A percentile compares a stretch with the other conserved stretches of the same genome.
These are phyloP conservation scores for Acanthamoeba culbertsoni DNA, from an alignment of 208 protist species.

Conservation along the genomic window DNA sequence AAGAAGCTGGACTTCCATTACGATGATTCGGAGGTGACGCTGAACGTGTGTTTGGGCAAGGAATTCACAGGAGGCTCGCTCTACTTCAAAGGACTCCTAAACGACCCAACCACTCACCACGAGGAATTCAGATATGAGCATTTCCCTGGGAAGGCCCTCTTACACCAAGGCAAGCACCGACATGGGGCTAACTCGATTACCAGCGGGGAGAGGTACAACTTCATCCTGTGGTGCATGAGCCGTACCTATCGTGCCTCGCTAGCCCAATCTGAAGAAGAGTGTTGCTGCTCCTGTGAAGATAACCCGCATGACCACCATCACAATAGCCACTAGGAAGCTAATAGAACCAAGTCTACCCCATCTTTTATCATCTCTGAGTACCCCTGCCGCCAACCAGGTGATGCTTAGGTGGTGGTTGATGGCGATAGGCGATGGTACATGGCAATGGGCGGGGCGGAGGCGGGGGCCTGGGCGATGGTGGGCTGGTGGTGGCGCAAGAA, in stretches of 20 bases:
- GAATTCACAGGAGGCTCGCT: conserved; percentile 65
- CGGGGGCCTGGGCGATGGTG: too few species aligned
- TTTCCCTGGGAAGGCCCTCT: conserved; percentile 24
- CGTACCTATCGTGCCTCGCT: background rate
- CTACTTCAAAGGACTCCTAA: conserved; percentile 67
- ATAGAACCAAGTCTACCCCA: background rate
- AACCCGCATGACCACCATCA: background rate
- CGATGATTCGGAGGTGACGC: conserved; percentile 73
- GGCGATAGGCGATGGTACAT: too few species aligned
- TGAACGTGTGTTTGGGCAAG: conserved; percentile 68
- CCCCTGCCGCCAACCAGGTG: background rate
- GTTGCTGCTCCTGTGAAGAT: background rate
- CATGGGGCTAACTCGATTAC: conserved; percentile 66
- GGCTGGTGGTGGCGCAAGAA: too few species aligned
- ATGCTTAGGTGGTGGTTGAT: too few species aligned
- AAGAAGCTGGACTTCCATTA: conserved; percentile 70
- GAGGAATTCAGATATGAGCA: conserved; percentile 61
- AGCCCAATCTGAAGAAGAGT: background rate
- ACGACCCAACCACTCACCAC: conserved; percentile 46
- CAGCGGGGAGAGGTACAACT: conserved; percentile 54
- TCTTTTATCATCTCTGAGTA: background rate
- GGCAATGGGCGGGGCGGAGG: background rate
- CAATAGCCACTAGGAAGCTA: too few species aligned
- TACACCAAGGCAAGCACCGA: conserved; percentile 68
- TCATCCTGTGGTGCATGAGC: conserved; percentile 1